Percentiles rank a stretch among this genome's conserved stretches.
phyloP scores from a whole-genome alignment of 2,329 filamentous ascomycete species.

The Diatrype stigma region DNA sequence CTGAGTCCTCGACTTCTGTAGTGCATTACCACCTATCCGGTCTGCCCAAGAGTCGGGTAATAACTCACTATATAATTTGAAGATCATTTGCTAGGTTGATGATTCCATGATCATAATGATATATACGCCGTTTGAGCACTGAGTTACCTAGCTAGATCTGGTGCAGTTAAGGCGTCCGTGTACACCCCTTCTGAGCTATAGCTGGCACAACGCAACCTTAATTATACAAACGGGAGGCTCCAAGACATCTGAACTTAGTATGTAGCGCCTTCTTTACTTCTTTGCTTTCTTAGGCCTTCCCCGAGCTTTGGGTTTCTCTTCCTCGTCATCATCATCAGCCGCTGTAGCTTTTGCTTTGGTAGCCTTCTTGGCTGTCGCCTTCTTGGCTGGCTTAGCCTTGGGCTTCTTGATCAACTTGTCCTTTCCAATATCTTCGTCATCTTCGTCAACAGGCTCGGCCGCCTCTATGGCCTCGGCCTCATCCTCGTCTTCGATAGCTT shows the following conservation, averaged over 20 bases:
- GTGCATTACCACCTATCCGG: no score
- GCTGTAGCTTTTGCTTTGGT: conserved; percentile 27
- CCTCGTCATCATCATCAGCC: conserved; percentile 38
- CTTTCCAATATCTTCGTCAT: conserved; percentile 74
- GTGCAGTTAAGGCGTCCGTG: neutral
- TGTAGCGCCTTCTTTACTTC: conserved; percentile 21
- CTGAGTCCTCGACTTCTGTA: no score
- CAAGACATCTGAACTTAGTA: neutral
- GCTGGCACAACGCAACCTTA: neutral
- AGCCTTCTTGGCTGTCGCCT: conserved; percentile 40
- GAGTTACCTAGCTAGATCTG: neutral
- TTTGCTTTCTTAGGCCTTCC: conserved; percentile 40
- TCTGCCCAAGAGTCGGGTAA: no score
- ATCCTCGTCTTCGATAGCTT: conserved; percentile 91
- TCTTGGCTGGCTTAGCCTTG: conserved; percentile 63
- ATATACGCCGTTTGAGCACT: neutral
- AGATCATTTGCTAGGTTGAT: neutral
- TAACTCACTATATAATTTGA: no score
- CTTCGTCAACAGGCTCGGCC: conserved; percentile 63
- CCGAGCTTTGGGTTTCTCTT: conserved; percentile 46
- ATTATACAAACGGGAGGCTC: neutral
- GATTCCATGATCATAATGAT: neutral
- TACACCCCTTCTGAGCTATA: neutral
- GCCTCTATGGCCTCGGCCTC: conserved; percentile 59
- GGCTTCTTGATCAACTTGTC: conserved; percentile 96